phyloP scores from a whole-genome alignment of 208 protist genomes.

The Trichomonas vaginalis region DNA sequence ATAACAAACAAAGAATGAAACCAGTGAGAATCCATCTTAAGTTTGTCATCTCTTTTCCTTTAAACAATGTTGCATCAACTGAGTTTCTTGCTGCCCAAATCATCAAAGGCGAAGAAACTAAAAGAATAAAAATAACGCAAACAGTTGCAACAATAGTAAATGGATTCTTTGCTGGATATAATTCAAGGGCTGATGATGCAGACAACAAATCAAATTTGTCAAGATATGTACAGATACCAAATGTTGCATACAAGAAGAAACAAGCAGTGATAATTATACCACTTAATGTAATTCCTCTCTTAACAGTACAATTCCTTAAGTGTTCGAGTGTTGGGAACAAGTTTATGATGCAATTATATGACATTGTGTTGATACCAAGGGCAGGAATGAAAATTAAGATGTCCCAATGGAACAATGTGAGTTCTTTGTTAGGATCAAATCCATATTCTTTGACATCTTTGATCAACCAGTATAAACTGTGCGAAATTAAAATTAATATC shows the following conservation, averaged over 20 bases:
- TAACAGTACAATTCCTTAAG: not conserved
- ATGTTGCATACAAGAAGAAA: not conserved
- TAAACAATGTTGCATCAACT: not conserved
- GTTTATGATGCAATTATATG: not conserved
- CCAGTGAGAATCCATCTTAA: not conserved
- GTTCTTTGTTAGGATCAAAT: not conserved
- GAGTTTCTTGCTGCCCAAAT: not conserved
- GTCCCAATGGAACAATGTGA: not conserved
- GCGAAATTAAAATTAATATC: not conserved
- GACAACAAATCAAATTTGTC: not conserved
- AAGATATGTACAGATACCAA: not conserved
- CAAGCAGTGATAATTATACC: not conserved
- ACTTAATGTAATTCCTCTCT: not conserved
- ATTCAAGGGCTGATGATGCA: not conserved
- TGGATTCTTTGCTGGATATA: not conserved
- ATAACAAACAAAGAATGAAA: not conserved
- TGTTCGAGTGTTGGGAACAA: not conserved
- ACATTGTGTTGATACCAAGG: not conserved
- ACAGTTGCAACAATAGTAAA: not conserved
- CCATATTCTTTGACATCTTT: not conserved
- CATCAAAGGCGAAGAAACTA: not conserved
- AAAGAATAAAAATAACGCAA: not conserved
- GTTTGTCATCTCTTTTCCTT: not conserved
- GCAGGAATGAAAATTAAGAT: not conserved
- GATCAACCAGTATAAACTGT: not conserved